phyloP scores from a whole-genome alignment of 257 asterid species.

The Forsythia suspensa region DNA sequence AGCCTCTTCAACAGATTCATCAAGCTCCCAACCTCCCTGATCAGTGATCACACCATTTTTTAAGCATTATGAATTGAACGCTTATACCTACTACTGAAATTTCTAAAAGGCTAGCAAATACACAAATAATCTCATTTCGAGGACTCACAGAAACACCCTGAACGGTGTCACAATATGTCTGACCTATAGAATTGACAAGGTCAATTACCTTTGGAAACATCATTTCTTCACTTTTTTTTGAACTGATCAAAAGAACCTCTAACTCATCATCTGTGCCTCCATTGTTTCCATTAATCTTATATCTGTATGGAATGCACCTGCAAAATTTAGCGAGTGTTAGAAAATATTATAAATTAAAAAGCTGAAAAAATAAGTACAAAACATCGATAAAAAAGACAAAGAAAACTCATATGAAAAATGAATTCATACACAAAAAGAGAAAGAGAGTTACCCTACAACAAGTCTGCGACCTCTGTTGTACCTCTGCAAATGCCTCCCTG shows the following conservation, averaged over 20 bases:
- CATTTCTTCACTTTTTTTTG: constrained; percentile 61
- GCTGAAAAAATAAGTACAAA: background rate
- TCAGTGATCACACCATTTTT: background rate
- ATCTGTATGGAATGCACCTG: constrained; percentile 76
- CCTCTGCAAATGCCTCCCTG: constrained; percentile 72
- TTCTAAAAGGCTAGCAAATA: too few relatives aligned
- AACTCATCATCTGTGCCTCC: constrained; percentile 35
- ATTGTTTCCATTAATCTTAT: constrained; percentile 32
- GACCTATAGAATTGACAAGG: too few relatives aligned
- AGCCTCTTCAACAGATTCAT: constrained; percentile 74
- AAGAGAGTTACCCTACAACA: constrained; percentile 49
- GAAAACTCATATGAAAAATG: too few relatives aligned
- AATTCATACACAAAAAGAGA: too few relatives aligned
- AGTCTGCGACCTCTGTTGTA: constrained; percentile 63
- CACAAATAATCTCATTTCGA: too few relatives aligned
- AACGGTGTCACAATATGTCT: too few relatives aligned
- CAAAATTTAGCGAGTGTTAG: background rate
- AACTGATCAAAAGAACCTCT: constrained; percentile 71
- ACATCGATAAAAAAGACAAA: too few relatives aligned
- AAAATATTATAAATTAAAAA: background rate
- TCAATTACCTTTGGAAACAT: constrained; percentile 72
- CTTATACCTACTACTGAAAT: too few relatives aligned
- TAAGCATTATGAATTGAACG: background rate
- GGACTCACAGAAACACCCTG: too few relatives aligned
- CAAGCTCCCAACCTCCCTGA: constrained; percentile 85